These are phyloP conservation scores for Avena sativa DNA, from an alignment of 176 grass and related monocot species.

Conservation along the genomic window DNA sequence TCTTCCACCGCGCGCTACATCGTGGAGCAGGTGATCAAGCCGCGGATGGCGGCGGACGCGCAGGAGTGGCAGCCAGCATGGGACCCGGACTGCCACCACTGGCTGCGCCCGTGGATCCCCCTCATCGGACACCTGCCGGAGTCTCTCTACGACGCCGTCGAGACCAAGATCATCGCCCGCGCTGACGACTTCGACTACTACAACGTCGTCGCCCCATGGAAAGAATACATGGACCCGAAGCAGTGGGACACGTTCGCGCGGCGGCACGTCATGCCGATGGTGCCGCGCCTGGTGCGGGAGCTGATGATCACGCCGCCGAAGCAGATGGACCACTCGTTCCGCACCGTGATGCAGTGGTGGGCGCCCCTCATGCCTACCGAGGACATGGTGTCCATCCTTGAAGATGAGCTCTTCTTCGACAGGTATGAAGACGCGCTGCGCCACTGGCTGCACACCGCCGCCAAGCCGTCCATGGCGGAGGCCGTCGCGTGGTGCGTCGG, in stretches of 20 bases:
- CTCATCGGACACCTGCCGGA: background rate
- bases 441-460: background rate
- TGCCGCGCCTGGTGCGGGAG: slow-evolving; percentile 45
- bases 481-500: slow-evolving; percentile 51
- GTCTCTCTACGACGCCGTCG: background rate
- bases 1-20: background rate
- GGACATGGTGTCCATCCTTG: slow-evolving; percentile 61
- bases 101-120: background rate
- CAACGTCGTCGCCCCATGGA: background rate
- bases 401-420: slow-evolving; percentile 58
- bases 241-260: background rate
- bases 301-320: slow-evolving; percentile 46
- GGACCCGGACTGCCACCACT: background rate
- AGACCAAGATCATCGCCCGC: background rate
- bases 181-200: background rate
- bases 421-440: slow-evolving; percentile 48
- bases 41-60: background rate
- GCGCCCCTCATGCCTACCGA: slow-evolving; percentile 40
- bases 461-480: slow-evolving; percentile 39
- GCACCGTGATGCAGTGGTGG: slow-evolving; percentile 73
- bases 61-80: background rate
- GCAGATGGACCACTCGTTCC: background rate
- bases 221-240: background rate
- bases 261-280: slow-evolving; percentile 53
- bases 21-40: background rate